A percentile compares a stretch with the other conserved stretches of the same genome.
Conservation (phyloP, 257 asterid genomes). For the Ilex asprella region DNA sequence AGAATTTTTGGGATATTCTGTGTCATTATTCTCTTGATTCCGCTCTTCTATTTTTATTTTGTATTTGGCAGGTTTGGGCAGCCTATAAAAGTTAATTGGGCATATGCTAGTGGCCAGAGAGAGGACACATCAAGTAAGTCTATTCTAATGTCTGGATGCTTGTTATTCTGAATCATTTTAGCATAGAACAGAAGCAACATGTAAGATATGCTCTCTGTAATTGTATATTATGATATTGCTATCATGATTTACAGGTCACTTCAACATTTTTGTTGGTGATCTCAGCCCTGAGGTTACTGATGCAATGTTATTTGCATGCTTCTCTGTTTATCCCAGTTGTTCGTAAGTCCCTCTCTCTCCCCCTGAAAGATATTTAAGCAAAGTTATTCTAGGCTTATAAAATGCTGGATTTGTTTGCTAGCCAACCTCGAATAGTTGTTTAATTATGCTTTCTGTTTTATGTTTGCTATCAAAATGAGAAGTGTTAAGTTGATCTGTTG, state of each 20-base stretch:
- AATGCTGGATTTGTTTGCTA: neutral
- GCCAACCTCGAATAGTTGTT: neutral
- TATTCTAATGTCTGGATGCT: neutral
- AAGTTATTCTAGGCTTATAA: neutral
- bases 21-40: neutral
- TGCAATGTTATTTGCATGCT: neutral
- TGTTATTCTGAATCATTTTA: no score
- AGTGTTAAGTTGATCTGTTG: no score
- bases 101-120: neutral
- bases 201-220: no score
- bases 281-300: no score
- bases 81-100: neutral
- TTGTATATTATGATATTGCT: no score
- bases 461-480: no score
- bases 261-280: neutral
- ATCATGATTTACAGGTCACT: neutral
- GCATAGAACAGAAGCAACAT: no score
- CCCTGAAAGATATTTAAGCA: neutral
- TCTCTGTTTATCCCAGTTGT: neutral
- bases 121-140: neutral
- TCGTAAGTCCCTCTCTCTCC: neutral
- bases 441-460: neutral
- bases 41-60: no score
- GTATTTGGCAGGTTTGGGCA: neutral
- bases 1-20: no score